phyloP scores from a whole-genome alignment of 1,284 basidiomycete genomes.

The Trichosporon faecale region DNA sequence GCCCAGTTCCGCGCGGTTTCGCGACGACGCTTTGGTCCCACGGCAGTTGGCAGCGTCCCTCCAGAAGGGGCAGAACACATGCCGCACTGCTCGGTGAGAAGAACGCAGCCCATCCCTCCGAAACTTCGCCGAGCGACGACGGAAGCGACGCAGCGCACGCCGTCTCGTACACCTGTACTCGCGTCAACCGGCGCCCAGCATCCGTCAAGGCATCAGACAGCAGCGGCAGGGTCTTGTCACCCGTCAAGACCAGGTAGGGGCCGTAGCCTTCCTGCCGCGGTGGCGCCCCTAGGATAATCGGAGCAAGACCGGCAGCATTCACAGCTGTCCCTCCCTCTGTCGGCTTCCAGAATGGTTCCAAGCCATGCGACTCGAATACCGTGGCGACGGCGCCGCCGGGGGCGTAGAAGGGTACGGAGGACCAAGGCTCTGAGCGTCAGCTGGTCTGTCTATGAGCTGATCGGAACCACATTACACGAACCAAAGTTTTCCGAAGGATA shows the following conservation, averaged over 20 bases:
- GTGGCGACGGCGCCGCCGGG: constrained; percentile 17
- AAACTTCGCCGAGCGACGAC: constrained; percentile 62
- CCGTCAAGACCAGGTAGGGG: constrained; percentile 39
- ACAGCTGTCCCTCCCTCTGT: constrained; percentile 4
- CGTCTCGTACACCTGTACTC: constrained; percentile 33
- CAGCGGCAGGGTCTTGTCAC: constrained; percentile 42
- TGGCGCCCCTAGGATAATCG: constrained; percentile 25
- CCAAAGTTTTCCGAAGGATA: neutral
- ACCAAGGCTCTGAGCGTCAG: constrained; percentile 18
- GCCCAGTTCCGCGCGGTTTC: neutral
- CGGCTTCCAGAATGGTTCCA: neutral
- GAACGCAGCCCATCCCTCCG: constrained; percentile 58
- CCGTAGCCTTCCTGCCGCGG: constrained; percentile 21
- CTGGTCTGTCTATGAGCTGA: no score
- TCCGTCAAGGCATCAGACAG: constrained; percentile 28
- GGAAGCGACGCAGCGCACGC: constrained; percentile 21
- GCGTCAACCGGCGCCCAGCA: constrained; percentile 24
- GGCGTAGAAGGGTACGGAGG: constrained; percentile 12
- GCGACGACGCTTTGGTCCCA: constrained; percentile 3
- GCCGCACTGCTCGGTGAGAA: constrained; percentile 46
- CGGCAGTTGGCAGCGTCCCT: neutral
- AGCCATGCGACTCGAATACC: neutral
- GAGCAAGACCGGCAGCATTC: constrained; percentile 22
- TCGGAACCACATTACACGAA: no score
- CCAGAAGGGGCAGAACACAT: constrained; percentile 31